Evolutionary conservation across 1,284 basidiomycete genomes (phyloP), one percentile per base, ranked within the genome.

Genomic region (Moesziomyces aphidis): DNA sequence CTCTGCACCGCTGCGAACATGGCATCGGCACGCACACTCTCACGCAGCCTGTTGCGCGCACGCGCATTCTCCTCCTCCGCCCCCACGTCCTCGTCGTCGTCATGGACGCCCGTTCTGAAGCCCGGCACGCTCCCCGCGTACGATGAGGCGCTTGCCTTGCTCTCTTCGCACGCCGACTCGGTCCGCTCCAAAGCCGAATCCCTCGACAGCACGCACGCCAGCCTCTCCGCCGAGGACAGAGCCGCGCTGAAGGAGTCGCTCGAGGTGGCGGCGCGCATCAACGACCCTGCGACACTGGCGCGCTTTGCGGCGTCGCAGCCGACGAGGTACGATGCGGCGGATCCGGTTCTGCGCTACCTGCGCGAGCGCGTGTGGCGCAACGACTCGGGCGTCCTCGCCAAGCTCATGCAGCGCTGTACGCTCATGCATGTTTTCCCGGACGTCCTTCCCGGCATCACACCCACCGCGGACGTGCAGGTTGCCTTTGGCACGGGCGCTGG

Each of bases 391-490:
- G 56, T 68, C 22, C 55, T 79, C 8, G 69, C 55, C 11, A 46
- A 49, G 39, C 80, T 94, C 90, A 97, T 97, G 93, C 93, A 97
- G 85, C 91, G 95, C 77, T 85, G 96, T 50, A 88, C 92, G 79
- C 91, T 94, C 86, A 94, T 97, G 93, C 87, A 91, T 55, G 90
- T 98, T 55, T 88, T 97, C 4, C 95, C 96, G 0, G 96, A 98
- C 83, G 86, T 95, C 2, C 84, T 97, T 8, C 89, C 93, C 0
- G 87, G 87, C 36, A 85, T 96, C 21, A 89, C 89, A 53, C 93
- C 94, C 0, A 89, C 89, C 10, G 83, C 92, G 23, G 92, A 95
- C 82, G 85, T 95, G 6, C 90, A 89, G 61, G 80, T 94, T 47
- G 87, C 88, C 13, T 89, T 89, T 73, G 83, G 88, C 7, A 83